Evolutionary conservation across 192 early-diverging fungal species (phyloP).

Genomic region (Mortierella hygrophila): DNA sequence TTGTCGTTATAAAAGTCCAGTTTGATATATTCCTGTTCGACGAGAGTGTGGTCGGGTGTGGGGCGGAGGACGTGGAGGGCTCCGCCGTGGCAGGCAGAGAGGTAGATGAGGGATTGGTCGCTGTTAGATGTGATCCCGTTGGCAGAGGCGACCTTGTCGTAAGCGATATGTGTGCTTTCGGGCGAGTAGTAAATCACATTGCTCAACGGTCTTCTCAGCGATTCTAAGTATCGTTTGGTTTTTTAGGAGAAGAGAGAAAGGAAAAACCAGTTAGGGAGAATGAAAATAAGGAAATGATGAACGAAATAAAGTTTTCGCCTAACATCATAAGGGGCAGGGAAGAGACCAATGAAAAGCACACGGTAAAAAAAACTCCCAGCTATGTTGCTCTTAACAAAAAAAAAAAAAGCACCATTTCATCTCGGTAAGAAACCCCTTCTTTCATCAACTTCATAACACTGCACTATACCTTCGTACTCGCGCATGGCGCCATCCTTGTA

Average conservation of each 20-base stretch:
- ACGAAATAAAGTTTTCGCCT: not conserved
- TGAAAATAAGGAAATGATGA: not conserved
- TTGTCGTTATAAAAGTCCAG: slow-evolving; percentile 46
- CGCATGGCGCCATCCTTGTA: slow-evolving; percentile 40
- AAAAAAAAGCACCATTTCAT: not conserved
- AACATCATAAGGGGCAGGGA: not conserved
- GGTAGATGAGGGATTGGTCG: slow-evolving; percentile 20
- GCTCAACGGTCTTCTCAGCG: slow-evolving; percentile 21
- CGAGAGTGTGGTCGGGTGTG: not conserved
- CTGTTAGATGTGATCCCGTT: slow-evolving; percentile 41
- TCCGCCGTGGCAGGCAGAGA: slow-evolving; percentile 41
- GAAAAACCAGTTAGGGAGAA: not conserved
- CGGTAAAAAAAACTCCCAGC: no score
- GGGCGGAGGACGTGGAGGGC: slow-evolving; percentile 26
- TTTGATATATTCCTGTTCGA: slow-evolving; percentile 23
- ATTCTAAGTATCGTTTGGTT: not conserved
- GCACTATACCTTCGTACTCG: slow-evolving; percentile 50
- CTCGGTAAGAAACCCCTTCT: not conserved
- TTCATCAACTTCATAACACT: no score
- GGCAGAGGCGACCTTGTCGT: slow-evolving; percentile 14
- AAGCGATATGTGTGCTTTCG: slow-evolving; percentile 35
- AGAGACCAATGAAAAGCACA: not conserved
- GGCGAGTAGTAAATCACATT: slow-evolving; percentile 48
- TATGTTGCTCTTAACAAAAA: not conserved
- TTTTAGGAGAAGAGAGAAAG: not conserved